Conservation (phyloP, 2,329 filamentous ascomycete genomes). For the Aspergillus terreus region DNA sequence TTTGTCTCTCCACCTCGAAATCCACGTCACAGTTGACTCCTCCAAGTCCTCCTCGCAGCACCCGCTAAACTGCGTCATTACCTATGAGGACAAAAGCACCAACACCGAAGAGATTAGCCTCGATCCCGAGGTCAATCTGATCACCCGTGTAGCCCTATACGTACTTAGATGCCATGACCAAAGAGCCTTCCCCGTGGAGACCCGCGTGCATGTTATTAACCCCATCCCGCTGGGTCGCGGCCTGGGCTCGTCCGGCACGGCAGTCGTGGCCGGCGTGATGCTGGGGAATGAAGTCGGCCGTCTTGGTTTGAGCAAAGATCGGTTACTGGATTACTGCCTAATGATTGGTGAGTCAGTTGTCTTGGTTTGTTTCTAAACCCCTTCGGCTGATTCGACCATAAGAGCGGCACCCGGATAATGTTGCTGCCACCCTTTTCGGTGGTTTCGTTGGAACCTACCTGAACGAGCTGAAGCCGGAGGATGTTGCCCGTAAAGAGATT, state of each 20-base stretch:
- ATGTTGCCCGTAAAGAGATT: slow-evolving; percentile 87
- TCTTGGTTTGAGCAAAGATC: slow-evolving; percentile 70
- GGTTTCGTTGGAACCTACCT: slow-evolving; percentile 97
- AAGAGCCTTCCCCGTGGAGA: slow-evolving; percentile 77
- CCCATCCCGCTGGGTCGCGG: slow-evolving; percentile 90
- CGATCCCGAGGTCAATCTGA: slow-evolving; percentile 81
- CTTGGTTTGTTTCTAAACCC: neutral
- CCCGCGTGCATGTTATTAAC: slow-evolving; percentile 91
- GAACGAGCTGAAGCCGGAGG: slow-evolving; percentile 84
- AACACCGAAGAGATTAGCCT: slow-evolving; percentile 71
- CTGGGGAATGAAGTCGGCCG: slow-evolving; percentile 85
- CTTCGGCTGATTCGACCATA: slow-evolving; percentile 11
- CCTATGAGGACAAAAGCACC: slow-evolving; percentile 80
- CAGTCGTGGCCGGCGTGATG: slow-evolving; percentile 92
- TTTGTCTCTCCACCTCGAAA: slow-evolving; percentile 87
- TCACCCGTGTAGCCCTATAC: slow-evolving; percentile 91
- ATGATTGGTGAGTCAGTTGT: slow-evolving; percentile 72
- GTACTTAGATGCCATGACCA: slow-evolving; percentile 89
- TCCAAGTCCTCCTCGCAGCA: slow-evolving; percentile 36
- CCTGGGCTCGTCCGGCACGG: slow-evolving; percentile 90
- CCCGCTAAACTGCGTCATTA: slow-evolving; percentile 69
- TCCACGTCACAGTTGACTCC: slow-evolving; percentile 73
- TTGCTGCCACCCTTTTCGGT: slow-evolving; percentile 90
- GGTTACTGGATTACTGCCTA: slow-evolving; percentile 90
- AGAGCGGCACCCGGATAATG: slow-evolving; percentile 86